Evolutionary conservation across 495 filamentous ascomycete genomes (phyloP).

Genomic region (Margaritispora aquatica): DNA sequence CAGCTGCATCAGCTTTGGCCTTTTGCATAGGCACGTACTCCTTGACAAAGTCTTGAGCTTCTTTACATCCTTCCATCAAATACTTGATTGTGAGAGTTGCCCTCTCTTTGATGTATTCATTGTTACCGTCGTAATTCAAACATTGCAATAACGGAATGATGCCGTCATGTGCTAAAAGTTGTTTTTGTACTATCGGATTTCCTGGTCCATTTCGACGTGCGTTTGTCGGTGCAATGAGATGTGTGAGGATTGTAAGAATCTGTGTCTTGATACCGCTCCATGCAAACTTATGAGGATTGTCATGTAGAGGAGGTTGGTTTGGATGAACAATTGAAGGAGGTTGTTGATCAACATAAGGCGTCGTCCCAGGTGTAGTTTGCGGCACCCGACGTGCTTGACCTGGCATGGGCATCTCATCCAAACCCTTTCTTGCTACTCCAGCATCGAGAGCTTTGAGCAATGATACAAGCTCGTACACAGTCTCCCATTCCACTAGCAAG

Average conservation of each 20-base stretch:
- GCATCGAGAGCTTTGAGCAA: constrained; percentile 80
- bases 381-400: constrained; percentile 27
- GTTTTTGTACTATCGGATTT: constrained; percentile 72
- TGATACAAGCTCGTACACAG: constrained; percentile 74
- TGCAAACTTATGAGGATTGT: constrained; percentile 81
- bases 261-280: constrained; percentile 93
- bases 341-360: constrained; percentile 44
- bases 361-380: constrained; percentile 20
- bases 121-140: constrained; percentile 79
- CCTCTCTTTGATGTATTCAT: constrained; percentile 85
- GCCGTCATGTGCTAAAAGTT: constrained; percentile 74
- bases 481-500: constrained; percentile 86
- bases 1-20: constrained; percentile 19
- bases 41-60: constrained; percentile 70
- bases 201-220: constrained; percentile 29
- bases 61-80: constrained; percentile 74
- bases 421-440: constrained; percentile 68
- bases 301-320: constrained; percentile 51
- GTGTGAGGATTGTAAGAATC: constrained; percentile 79
- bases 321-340: constrained; percentile 38
- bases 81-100: constrained; percentile 88
- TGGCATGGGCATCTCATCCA: constrained; percentile 33
- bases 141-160: constrained; percentile 82
- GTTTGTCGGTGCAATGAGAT: constrained; percentile 56
- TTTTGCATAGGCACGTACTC: constrained; percentile 40